A percentile compares a stretch with the other conserved stretches of the same genome.
These are phyloP conservation scores for Chamaenerion angustifolium DNA, from an alignment of 345 rosid genomes.

Conservation along the genomic window DNA sequence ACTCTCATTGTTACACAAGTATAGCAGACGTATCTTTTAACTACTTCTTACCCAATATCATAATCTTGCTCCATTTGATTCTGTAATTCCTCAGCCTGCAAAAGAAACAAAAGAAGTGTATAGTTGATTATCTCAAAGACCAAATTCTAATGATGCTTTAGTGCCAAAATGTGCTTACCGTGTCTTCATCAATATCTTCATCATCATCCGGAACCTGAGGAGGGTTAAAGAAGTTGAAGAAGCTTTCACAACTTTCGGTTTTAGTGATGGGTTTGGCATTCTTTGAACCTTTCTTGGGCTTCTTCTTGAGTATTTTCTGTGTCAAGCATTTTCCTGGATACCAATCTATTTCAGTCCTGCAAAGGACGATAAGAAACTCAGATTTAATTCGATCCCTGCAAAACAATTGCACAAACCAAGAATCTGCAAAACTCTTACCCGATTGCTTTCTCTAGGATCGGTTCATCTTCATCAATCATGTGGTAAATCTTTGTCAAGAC, in stretches of 20 bases:
- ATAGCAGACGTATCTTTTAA: background rate
- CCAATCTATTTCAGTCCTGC: conserved; percentile 90
- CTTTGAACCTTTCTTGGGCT: conserved; percentile 88
- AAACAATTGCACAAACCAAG: background rate
- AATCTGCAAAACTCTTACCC: conserved; percentile 33
- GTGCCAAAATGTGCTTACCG: conserved; percentile 27
- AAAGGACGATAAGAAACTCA: conserved; percentile 1
- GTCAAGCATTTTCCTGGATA: conserved; percentile 76
- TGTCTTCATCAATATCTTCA: conserved; percentile 70
- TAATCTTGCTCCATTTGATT: conserved; percentile 94
- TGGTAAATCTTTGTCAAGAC: conserved; percentile 85
- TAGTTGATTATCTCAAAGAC: background rate
- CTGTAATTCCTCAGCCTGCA: conserved; percentile 85
- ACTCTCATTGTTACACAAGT: background rate
- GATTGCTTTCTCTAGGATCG: conserved; percentile 81
- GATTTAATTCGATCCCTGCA: background rate
- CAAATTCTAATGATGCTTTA: background rate
- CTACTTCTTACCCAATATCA: conserved; percentile 63
- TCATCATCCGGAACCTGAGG: conserved; percentile 87
- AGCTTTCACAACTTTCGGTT: conserved; percentile 77
- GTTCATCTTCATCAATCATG: conserved; percentile 96
- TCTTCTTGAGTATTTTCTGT: conserved; percentile 67
- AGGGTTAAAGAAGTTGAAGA: conserved; percentile 85
- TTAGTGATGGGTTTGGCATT: conserved; percentile 77
- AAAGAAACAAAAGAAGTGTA: background rate